Evolutionary conservation across 208 protist species (phyloP).

Genomic region (Leishmania martiniquensis): DNA sequence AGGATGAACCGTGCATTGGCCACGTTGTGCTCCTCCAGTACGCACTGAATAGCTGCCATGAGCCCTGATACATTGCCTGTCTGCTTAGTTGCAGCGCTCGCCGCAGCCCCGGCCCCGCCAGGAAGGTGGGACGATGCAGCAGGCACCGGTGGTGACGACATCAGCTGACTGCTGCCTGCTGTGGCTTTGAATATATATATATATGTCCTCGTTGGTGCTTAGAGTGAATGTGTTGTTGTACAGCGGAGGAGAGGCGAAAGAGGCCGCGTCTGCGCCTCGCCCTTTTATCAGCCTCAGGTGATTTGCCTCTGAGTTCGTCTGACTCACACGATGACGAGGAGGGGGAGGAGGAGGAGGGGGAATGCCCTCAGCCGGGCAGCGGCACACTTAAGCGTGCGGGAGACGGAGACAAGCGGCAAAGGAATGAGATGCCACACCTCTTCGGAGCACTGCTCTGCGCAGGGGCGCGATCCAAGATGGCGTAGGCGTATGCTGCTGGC

Average conservation of each 20-base stretch:
- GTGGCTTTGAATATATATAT: neutral
- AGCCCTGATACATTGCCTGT: conserved; percentile 24
- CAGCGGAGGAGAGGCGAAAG: neutral
- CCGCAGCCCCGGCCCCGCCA: neutral
- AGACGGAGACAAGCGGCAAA: neutral
- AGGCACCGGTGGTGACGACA: neutral
- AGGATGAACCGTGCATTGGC: conserved; percentile 49
- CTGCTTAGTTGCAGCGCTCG: neutral
- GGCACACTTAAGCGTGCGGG: too few species aligned
- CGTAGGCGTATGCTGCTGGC: neutral
- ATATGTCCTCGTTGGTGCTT: neutral
- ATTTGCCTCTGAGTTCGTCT: neutral
- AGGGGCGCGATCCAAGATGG: neutral
- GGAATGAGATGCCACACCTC: neutral
- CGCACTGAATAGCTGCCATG: conserved; percentile 51
- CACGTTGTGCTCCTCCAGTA: conserved; percentile 50
- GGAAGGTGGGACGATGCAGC: neutral
- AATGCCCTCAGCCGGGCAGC: neutral
- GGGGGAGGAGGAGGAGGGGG: too few species aligned
- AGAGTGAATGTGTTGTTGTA: neutral
- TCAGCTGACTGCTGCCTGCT: neutral
- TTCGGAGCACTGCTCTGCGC: neutral
- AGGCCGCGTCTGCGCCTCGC: neutral
- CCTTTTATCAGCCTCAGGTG: neutral
- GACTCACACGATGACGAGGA: neutral